Percentiles rank a stretch among this genome's conserved stretches.
Conservation (phyloP, 2,329 filamentous ascomycete species). For the Amylocarpus encephaloides region DNA sequence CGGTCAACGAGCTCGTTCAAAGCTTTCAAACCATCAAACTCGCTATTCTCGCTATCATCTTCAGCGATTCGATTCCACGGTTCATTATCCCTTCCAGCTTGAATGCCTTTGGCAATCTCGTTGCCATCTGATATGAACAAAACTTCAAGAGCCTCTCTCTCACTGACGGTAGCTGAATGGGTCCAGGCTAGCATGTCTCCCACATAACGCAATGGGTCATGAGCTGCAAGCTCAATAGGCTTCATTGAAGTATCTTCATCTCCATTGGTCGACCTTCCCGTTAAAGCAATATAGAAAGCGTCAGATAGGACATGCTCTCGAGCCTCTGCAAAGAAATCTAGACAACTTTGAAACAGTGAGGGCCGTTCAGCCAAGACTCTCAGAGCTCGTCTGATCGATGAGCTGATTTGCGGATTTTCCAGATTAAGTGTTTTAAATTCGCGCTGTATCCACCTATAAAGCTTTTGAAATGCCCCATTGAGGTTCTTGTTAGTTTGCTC, state of each 20-base stretch:
- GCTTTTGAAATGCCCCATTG: conserved; percentile 86
- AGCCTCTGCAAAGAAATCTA: conserved; percentile 89
- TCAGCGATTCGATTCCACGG: conserved; percentile 67
- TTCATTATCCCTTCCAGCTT: conserved; percentile 73
- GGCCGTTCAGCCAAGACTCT: conserved; percentile 85
- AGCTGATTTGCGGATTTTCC: conserved; percentile 88
- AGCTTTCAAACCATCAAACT: conserved; percentile 76
- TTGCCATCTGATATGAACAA: conserved; percentile 88
- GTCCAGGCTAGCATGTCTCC: conserved; percentile 98
- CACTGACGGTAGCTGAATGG: conserved; percentile 88
- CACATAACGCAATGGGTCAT: conserved; percentile 85
- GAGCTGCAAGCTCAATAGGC: conserved; percentile 88
- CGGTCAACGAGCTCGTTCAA: conserved; percentile 82
- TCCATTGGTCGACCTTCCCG: conserved; percentile 57
- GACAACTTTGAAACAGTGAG: conserved; percentile 83
- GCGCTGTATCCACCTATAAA: conserved; percentile 91
- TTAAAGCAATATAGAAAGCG: conserved; percentile 81
- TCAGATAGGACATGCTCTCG: conserved; percentile 82
- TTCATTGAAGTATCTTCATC: conserved; percentile 61
- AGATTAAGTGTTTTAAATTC: conserved; percentile 90
- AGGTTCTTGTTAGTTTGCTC: conserved; percentile 83
- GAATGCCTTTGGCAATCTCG: conserved; percentile 76
- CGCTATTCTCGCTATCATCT: conserved; percentile 45
- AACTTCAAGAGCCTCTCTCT: conserved; percentile 84
- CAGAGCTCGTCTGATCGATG: conserved; percentile 74